Conservation (phyloP, 306 rosid species). For the Dalbergia cultrata region DNA sequence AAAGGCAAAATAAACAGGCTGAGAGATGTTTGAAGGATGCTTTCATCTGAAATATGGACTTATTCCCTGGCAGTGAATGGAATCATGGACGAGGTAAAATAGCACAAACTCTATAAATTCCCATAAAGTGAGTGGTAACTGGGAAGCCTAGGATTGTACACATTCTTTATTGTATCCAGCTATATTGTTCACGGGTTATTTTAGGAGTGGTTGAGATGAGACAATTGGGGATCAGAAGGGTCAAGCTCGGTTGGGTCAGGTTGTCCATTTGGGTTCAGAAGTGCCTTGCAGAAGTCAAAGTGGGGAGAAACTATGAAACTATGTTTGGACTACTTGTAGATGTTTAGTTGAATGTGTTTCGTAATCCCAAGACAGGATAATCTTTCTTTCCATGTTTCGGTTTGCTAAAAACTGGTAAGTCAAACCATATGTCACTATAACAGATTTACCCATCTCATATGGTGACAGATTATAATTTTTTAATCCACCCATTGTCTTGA, state of each 20-base stretch:
- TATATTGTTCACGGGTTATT: constrained; percentile 49
- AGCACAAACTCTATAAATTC: constrained; percentile 2
- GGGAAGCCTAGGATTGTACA: constrained; percentile 5
- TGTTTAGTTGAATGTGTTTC: constrained; percentile 47
- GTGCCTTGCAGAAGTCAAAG: constrained; percentile 53
- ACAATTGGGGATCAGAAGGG: constrained; percentile 37
- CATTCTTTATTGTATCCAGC: background rate
- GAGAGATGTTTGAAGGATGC: background rate
- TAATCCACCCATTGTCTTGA: background rate
- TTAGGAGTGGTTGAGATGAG: constrained; percentile 44
- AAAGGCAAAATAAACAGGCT: background rate
- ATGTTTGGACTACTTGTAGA: constrained; percentile 14
- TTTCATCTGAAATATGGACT: background rate
- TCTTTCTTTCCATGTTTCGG: constrained; percentile 29
- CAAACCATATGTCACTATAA: constrained; percentile 27
- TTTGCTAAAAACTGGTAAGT: constrained; percentile 16
- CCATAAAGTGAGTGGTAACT: background rate
- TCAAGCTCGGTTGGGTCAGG: constrained; percentile 44
- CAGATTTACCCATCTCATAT: constrained; percentile 18
- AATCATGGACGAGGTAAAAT: background rate
- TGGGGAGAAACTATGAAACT: constrained; percentile 37
- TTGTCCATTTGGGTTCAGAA: constrained; percentile 37
- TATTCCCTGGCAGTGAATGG: background rate
- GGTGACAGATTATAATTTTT: constrained; percentile 2
- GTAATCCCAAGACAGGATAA: constrained; percentile 42